Base-by-base conservation (phyloP, 75 land plant species). In the Pinus tabuliformis region DNA sequence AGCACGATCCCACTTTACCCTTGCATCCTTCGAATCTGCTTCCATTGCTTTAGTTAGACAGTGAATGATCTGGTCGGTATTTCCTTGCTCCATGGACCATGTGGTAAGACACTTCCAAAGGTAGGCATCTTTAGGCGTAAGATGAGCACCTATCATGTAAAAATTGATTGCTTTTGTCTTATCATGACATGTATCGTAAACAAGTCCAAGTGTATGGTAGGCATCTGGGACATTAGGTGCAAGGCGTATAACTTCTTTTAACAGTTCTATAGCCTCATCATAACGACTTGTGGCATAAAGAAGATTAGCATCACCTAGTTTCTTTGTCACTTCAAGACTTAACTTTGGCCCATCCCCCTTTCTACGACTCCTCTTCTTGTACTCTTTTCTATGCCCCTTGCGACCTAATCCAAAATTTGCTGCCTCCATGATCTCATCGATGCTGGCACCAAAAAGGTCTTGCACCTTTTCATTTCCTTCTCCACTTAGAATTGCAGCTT, bases 291-390 rank as follows among this genome's bases (percentile, higher is more conserved):
- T 80, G 62, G 99, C 97, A 87, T 87, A 94, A 58, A 80, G 83
- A 75, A 96, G 90, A 78, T 86, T 94, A 17, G 99, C 99, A 77
- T 94, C 95, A 52, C 97, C 97, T 81, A 96, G 89, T 77, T 82
- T 91, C 72, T 62, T 75, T 15, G 85, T 79, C 39, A 94, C 76
- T 76, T 92, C 93, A 57, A 90, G 93, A 56, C 77, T 85, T 22
- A 79, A 76, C 73, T 86, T 90, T 16, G 85, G 85, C 57, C 75
- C 89, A 36, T 82, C 84, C 12, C 89, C 86, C 56, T 79, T 89
- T 71, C 77, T 80, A 66, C 91, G 86, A 12, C 92, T 90, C 76
- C 78, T 88, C 75, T 85, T 89, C 78, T 89, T 94, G 54, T 42
- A 75, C 92, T 33, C 84, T 80, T 58, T 77, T 70, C 80, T 78